phyloP scores from a whole-genome alignment of 2,329 filamentous ascomycete genomes.

The Cordyceps cateniannulata region DNA sequence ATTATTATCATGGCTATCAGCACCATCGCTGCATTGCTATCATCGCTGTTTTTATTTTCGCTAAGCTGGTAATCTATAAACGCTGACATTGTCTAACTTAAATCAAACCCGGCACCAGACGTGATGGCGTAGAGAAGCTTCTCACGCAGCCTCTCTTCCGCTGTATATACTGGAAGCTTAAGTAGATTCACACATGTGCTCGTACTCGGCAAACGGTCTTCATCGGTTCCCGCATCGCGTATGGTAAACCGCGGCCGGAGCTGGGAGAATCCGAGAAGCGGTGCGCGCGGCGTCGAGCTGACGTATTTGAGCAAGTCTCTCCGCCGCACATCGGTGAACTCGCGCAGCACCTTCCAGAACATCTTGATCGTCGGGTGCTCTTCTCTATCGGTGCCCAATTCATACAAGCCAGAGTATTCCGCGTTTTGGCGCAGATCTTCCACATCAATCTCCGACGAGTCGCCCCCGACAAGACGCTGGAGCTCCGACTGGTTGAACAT shows the following conservation, averaged over 20 bases:
- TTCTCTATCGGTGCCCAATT: constrained; percentile 76
- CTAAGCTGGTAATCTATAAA: too few relatives aligned
- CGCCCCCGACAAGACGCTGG: constrained; percentile 86
- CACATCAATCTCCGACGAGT: constrained; percentile 78
- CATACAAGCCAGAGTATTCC: constrained; percentile 79
- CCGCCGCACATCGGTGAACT: constrained; percentile 68
- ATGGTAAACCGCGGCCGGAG: constrained; percentile 85
- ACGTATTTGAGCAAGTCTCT: constrained; percentile 92
- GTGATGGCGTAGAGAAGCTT: constrained; percentile 88
- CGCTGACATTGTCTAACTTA: constrained; percentile 44
- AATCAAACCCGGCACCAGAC: constrained; percentile 86
- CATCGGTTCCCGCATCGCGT: constrained; percentile 56
- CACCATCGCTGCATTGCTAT: too few relatives aligned
- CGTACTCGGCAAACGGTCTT: constrained; percentile 79
- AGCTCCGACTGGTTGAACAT: constrained; percentile 99
- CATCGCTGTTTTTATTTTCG: too few relatives aligned
- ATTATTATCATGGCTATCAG: too few relatives aligned
- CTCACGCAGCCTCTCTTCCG: constrained; percentile 57
- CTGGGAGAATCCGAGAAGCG: constrained; percentile 80
- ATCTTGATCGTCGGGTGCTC: constrained; percentile 81
- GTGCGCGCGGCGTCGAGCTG: constrained; percentile 85
- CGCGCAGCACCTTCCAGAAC: constrained; percentile 86
- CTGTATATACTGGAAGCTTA: constrained; percentile 79
- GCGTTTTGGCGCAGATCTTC: constrained; percentile 81
- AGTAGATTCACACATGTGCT: constrained; percentile 95